Evolutionary conservation across 2,329 filamentous ascomycete genomes (phyloP), one percentile per base, ranked within the genome.

Genomic region (Colletotrichum musae): DNA sequence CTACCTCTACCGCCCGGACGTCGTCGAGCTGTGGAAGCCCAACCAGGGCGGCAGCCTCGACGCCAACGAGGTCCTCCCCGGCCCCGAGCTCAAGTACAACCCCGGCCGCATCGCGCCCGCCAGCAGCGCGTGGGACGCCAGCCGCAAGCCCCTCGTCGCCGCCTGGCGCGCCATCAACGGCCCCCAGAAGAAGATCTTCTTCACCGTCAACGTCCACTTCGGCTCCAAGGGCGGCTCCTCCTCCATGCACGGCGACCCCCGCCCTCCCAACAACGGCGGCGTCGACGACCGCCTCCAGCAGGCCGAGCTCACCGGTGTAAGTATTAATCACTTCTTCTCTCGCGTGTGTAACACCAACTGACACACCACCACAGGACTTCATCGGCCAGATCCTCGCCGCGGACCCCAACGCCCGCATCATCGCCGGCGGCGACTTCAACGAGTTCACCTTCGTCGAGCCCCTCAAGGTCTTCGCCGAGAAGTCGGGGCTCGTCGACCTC

Each of bases 171-270:
- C 88, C 0, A 80, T 88, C 41, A 84, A 86, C 66, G 85, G 84
- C 3, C 79, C 78, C 32, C 81, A 84, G 68, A 84, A 79, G 70
- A 86, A 84, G 70, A 75, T 79, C 0, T 90, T 93, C 79, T 93
- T 92, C 79, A 93, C 92, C 2, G 83, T 94, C 71, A 93, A 93
- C 75, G 89, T 93, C 47, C 91, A 93, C 80, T 89, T 89, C 74
- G 84, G 84, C 1, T 89, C 86, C 74, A 93, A 93, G 80, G 89
- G 89, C 32, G 91, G 91, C 45, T 87, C 88, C 24, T 88, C 88
- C 6, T 86, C 87, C 7, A 79, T 93, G 10, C 87, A 93, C 70
- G 91, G 91, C 7, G 91, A 93, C 74, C 80, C 85, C 0, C 83
- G 92, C 9, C 89, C 91, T 1, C 92, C 91, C 0, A 82, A 92